Conservation (phyloP, 2,329 filamentous ascomycete species). For the Graphiopsis chlorocephala region DNA sequence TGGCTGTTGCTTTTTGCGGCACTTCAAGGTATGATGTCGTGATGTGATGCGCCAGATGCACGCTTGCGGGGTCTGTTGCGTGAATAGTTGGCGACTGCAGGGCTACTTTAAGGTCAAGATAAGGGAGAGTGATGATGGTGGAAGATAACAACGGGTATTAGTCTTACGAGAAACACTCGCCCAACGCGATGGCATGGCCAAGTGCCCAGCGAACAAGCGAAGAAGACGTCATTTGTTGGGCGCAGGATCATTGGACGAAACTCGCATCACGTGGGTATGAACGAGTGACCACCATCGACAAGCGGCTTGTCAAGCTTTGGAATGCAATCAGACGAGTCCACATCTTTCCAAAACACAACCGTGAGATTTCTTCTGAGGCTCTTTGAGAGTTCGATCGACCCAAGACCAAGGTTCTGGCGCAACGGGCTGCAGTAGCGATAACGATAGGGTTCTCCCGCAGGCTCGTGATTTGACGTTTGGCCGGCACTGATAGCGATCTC, state of each 20-base stretch:
- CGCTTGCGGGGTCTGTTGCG: neutral
- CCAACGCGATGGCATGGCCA: constrained; percentile 1
- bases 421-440: neutral
- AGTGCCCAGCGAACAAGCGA: constrained; percentile 4
- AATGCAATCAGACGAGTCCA: neutral
- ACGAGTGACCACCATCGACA: neutral
- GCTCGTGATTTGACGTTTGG: neutral
- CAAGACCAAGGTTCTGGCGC: neutral
- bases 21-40: neutral
- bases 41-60: neutral
- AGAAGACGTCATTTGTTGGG: neutral
- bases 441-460: neutral
- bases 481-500: constrained; percentile 7
- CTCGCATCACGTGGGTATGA: neutral
- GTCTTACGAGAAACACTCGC: constrained; percentile 11
- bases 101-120: neutral
- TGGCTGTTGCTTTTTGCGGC: neutral
- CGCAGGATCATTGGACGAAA: neutral
- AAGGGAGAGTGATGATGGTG: neutral
- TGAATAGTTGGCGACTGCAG: neutral
- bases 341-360: neutral
- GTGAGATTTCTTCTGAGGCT: neutral
- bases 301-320: constrained; percentile 2
- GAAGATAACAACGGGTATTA: neutral
- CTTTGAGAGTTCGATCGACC: constrained; percentile 4